These are phyloP conservation scores for Boletales sp. DNA, from an alignment of 768 basidiomycete species.

Conservation along the genomic window DNA sequence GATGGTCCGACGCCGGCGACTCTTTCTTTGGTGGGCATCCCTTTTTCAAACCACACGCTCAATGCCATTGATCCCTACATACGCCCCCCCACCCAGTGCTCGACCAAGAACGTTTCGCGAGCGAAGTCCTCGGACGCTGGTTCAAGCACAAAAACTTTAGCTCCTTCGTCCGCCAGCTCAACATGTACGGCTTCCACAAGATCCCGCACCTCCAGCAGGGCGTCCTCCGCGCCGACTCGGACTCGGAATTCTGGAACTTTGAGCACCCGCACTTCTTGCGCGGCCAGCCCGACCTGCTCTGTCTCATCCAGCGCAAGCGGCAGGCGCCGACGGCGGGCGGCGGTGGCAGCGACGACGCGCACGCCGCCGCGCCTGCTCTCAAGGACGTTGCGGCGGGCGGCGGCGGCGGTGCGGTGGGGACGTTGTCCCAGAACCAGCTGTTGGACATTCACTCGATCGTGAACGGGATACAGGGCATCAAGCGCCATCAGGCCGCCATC, in stretches of 20 bases:
- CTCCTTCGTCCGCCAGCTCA: conserved; percentile 90
- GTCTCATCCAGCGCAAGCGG: conserved; percentile 84
- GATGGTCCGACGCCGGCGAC: conserved; percentile 89
- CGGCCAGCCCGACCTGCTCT: conserved; percentile 84
- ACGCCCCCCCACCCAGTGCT: conserved; percentile 53
- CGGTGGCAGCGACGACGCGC: conserved; percentile 30
- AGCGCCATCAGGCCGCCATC: conserved; percentile 90
- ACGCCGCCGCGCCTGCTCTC: conserved; percentile 3
- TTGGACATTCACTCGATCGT: conserved; percentile 79
- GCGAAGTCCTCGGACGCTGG: conserved; percentile 86
- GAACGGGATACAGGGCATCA: conserved; percentile 80
- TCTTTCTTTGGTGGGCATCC: conserved; percentile 78
- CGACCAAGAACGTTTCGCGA: conserved; percentile 87
- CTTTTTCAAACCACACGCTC: neutral
- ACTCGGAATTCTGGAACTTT: conserved; percentile 89
- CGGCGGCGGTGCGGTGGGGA: conserved; percentile 13
- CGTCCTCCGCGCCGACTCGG: conserved; percentile 77
- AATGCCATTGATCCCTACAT: neutral
- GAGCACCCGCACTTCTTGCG: conserved; percentile 85
- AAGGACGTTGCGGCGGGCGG: conserved; percentile 12
- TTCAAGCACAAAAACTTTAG: conserved; percentile 99
- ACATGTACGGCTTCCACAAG: conserved; percentile 97
- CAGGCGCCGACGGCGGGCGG: conserved; percentile 32
- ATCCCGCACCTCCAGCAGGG: conserved; percentile 96
- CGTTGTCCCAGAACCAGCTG: conserved; percentile 46